Conservation (phyloP, 2,329 filamentous ascomycete genomes). For the Achaetomium macrosporum region DNA sequence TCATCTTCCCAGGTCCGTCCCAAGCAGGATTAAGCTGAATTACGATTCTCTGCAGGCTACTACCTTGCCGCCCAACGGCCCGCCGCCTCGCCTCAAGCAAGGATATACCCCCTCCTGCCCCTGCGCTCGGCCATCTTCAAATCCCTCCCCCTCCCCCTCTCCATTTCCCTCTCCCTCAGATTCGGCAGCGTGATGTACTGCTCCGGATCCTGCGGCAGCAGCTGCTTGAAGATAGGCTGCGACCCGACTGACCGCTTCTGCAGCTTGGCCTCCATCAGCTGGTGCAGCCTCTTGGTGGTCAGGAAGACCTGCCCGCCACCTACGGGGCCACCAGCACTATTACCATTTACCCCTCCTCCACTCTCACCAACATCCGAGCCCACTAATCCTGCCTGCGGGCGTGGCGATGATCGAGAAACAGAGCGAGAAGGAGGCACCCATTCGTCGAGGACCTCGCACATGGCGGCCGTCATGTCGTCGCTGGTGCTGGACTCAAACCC, state of each 20-base stretch:
- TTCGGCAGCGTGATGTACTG: conserved; percentile 26
- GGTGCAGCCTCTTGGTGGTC: conserved; percentile 25
- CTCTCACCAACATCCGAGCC: neutral
- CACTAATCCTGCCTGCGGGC: neutral
- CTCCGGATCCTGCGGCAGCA: conserved; percentile 26
- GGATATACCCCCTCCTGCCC: conserved; percentile 8
- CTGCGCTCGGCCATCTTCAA: neutral
- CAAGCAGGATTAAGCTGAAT: too few species aligned
- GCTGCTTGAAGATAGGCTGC: conserved; percentile 27
- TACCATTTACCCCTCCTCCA: neutral
- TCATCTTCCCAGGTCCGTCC: too few species aligned
- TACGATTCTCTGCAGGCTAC: too few species aligned
- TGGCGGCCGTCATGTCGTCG: conserved; percentile 26
- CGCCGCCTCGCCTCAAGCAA: too few species aligned
- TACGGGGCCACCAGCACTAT: neutral
- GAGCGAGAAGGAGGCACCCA: conserved; percentile 3
- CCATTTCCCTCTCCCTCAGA: conserved; percentile 3
- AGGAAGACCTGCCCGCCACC: conserved; percentile 4
- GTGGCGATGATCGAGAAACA: too few species aligned
- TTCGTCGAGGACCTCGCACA: conserved; percentile 23
- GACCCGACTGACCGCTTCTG: conserved; percentile 22
- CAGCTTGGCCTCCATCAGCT: conserved; percentile 25
- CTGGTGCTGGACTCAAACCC: conserved; percentile 25
- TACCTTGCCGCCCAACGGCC: too few species aligned
- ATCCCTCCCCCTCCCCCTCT: neutral